Evolutionary conservation across 1,284 basidiomycete genomes (phyloP).

Genomic region (Pisolithus thermaeus): DNA sequence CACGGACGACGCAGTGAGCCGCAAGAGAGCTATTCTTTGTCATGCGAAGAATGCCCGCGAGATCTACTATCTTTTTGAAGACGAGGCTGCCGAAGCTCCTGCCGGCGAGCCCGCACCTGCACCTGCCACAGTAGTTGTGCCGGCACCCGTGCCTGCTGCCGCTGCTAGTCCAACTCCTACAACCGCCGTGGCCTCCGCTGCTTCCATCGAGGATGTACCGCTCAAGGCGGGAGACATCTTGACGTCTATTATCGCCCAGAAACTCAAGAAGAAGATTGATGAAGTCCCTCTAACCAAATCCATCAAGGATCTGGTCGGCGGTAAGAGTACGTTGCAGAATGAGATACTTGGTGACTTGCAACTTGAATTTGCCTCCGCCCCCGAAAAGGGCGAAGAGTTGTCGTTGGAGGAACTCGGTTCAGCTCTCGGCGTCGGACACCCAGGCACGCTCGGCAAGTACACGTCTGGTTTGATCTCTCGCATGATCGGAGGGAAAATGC

Average conservation of each 20-base stretch:
- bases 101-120: slow-evolving; percentile 37
- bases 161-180: slow-evolving; percentile 40
- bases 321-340: slow-evolving; percentile 97
- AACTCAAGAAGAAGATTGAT: slow-evolving; percentile 91
- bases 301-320: slow-evolving; percentile 97
- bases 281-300: slow-evolving; percentile 92
- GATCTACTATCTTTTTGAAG: slow-evolving; percentile 97
- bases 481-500: slow-evolving; percentile 94
- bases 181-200: slow-evolving; percentile 56
- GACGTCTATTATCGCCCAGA: slow-evolving; percentile 89
- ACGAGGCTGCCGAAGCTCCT: slow-evolving; percentile 56
- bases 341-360: slow-evolving; percentile 94
- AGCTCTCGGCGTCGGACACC: slow-evolving; percentile 76
- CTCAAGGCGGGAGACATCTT: slow-evolving; percentile 91
- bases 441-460: slow-evolving; percentile 90
- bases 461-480: slow-evolving; percentile 90
- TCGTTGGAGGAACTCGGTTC: slow-evolving; percentile 93
- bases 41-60: slow-evolving; percentile 95
- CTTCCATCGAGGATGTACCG: slow-evolving; percentile 83
- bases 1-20: slow-evolving; percentile 80
- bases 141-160: slow-evolving; percentile 41
- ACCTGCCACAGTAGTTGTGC: slow-evolving; percentile 37
- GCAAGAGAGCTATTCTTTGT: slow-evolving; percentile 81
- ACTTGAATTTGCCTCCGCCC: slow-evolving; percentile 84
- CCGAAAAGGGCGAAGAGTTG: slow-evolving; percentile 97